A percentile compares a stretch with the other conserved stretches of the same genome.
Evolutionary conservation across 345 rosid genomes (phyloP).

Genomic region (Eucalyptus rudis): DNA sequence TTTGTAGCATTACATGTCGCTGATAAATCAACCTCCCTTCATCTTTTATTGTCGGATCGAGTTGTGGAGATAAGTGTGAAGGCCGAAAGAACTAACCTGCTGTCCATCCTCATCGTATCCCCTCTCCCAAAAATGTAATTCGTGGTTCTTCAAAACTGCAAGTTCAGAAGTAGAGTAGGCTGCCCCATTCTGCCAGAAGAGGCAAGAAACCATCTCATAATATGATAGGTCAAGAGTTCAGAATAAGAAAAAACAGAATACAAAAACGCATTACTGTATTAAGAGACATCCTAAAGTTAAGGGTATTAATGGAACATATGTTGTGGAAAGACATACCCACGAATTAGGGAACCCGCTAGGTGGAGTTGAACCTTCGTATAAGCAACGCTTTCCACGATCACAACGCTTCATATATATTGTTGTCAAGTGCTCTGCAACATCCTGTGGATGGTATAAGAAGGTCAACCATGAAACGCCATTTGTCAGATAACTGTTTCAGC

Average conservation of each 20-base stretch:
- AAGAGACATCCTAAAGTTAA: neutral
- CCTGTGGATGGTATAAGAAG: conserved; percentile 25
- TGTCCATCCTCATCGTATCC: conserved; percentile 71
- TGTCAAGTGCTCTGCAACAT: conserved; percentile 72
- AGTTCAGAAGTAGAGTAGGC: conserved; percentile 78
- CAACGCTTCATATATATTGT: conserved; percentile 61
- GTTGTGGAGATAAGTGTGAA: neutral
- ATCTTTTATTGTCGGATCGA: neutral
- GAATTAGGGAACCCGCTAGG: conserved; percentile 80
- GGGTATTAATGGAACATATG: neutral
- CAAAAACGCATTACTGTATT: neutral
- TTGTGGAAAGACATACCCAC: conserved; percentile 33
- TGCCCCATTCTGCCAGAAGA: conserved; percentile 50
- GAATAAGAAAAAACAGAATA: neutral
- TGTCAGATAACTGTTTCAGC: neutral
- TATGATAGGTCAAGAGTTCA: neutral
- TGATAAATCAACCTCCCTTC: neutral
- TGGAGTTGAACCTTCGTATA: conserved; percentile 77
- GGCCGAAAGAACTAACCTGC: conserved; percentile 33
- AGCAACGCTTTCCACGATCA: conserved; percentile 74
- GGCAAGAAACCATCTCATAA: neutral
- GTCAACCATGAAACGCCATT: neutral
- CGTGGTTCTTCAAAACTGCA: conserved; percentile 64
- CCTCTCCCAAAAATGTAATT: conserved; percentile 83
- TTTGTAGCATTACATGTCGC: neutral